These are phyloP conservation scores for Colletotrichum nymphaeae DNA, from an alignment of 2,329 filamentous ascomycete genomes.

Conservation along the genomic window DNA sequence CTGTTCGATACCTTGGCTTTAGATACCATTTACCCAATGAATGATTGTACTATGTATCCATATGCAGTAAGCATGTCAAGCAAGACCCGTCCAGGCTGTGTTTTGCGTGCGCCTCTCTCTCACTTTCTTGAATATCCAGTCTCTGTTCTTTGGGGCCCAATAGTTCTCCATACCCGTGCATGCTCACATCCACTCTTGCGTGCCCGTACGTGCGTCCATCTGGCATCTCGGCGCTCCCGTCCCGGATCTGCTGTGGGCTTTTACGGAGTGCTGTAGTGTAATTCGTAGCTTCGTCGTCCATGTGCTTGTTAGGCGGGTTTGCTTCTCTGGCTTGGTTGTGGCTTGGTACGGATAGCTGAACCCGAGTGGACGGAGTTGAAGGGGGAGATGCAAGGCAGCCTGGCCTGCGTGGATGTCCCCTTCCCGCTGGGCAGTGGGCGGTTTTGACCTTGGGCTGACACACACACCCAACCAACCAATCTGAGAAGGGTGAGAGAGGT, in stretches of 20 bases:
- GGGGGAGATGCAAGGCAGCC: slow-evolving; percentile 15
- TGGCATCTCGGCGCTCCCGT: slow-evolving; percentile 4
- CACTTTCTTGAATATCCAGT: background rate
- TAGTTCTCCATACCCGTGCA: background rate
- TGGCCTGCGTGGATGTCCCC: slow-evolving; percentile 24
- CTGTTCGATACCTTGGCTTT: background rate
- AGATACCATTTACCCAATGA: too few species aligned
- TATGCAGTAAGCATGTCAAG: background rate
- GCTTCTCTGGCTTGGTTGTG: background rate
- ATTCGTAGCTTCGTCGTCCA: background rate
- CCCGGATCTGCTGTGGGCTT: background rate
- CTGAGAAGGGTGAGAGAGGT: too few species aligned
- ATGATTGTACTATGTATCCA: too few species aligned
- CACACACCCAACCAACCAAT: background rate
- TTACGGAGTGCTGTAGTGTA: background rate
- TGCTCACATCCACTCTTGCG: slow-evolving; percentile 8
- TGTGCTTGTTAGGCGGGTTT: background rate
- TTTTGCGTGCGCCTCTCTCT: slow-evolving; percentile 2
- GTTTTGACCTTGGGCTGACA: background rate
- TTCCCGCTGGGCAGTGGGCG: slow-evolving; percentile 16
- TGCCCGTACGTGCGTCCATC: slow-evolving; percentile 23
- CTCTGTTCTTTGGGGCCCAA: too few species aligned
- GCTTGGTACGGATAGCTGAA: background rate
- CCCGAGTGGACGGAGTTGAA: too few species aligned
- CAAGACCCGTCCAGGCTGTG: slow-evolving; percentile 7